Conservation (phyloP, 129 eudicot genomes). For the Solidago caesia region DNA sequence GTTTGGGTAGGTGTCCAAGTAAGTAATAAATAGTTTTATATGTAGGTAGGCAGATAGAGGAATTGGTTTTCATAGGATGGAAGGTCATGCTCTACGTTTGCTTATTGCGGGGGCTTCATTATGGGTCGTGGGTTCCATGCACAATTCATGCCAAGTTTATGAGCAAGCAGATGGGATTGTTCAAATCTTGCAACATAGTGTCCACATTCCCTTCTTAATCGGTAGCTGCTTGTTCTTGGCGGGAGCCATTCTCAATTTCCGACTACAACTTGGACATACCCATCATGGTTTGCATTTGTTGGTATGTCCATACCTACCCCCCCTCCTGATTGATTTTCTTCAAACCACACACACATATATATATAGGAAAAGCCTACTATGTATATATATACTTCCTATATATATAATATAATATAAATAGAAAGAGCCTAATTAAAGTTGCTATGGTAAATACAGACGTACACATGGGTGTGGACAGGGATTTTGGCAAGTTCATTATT, state of each 20-base stretch:
- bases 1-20: too few relatives aligned
- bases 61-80: slow-evolving; percentile 45
- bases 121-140: slow-evolving; percentile 82
- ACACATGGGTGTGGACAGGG: slow-evolving; percentile 59
- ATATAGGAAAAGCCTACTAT: background rate
- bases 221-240: slow-evolving; percentile 64
- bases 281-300: slow-evolving; percentile 60
- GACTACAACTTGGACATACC: slow-evolving; percentile 34
- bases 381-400: background rate
- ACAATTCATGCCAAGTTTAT: slow-evolving; percentile 71
- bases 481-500: slow-evolving; percentile 56
- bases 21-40: background rate
- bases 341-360: background rate
- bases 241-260: slow-evolving; percentile 54
- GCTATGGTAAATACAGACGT: slow-evolving; percentile 45
- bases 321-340: background rate
- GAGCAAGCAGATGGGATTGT: slow-evolving; percentile 69
- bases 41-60: slow-evolving; percentile 57
- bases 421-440: background rate
- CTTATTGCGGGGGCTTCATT: slow-evolving; percentile 62
- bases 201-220: slow-evolving; percentile 72
- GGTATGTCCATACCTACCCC: slow-evolving; percentile 30
- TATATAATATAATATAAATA: too few relatives aligned
- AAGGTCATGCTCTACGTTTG: slow-evolving; percentile 55
- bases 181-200: slow-evolving; percentile 71